These are phyloP conservation scores for Phytopythium montanum DNA, from an alignment of 352 stramenopile species.

Conservation along the genomic window DNA sequence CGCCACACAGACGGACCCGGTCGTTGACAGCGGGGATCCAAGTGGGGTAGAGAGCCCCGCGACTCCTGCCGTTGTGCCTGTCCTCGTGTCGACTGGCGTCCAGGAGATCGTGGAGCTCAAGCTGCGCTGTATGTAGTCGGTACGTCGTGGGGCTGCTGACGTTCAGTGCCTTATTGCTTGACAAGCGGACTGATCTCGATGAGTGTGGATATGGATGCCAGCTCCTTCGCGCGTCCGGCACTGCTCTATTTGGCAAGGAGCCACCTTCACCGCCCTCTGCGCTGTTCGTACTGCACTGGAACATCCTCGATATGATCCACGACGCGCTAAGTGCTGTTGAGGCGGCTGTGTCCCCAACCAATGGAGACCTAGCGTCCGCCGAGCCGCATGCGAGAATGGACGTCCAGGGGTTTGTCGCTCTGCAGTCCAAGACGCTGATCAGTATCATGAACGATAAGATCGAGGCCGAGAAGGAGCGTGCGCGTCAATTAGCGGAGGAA, in stretches of 20 bases:
- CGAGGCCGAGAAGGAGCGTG: not conserved
- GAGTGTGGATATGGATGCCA: not conserved
- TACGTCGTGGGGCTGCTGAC: not conserved
- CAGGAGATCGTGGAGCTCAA: not conserved
- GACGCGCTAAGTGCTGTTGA: not conserved
- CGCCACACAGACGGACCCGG: not conserved
- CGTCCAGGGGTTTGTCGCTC: not conserved
- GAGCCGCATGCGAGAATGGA: not conserved
- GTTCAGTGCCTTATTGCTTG: not conserved
- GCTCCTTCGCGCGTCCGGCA: not conserved
- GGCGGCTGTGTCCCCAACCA: not conserved
- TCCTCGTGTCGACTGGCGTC: not conserved
- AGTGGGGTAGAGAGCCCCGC: not conserved
- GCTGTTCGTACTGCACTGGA: not conserved
- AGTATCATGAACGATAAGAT: constrained; percentile 1
- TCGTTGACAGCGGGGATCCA: not conserved
- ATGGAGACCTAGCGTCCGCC: not conserved
- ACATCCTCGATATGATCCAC: not conserved
- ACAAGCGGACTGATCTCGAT: not conserved
- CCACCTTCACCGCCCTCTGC: not conserved
- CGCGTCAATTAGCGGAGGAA: not conserved
- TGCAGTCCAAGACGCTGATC: not conserved
- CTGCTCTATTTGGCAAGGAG: not conserved
- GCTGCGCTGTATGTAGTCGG: not conserved
- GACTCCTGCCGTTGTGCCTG: not conserved